phyloP scores from a whole-genome alignment of 805 yeast genomes.

The Saccharomyces cerevisiae region DNA sequence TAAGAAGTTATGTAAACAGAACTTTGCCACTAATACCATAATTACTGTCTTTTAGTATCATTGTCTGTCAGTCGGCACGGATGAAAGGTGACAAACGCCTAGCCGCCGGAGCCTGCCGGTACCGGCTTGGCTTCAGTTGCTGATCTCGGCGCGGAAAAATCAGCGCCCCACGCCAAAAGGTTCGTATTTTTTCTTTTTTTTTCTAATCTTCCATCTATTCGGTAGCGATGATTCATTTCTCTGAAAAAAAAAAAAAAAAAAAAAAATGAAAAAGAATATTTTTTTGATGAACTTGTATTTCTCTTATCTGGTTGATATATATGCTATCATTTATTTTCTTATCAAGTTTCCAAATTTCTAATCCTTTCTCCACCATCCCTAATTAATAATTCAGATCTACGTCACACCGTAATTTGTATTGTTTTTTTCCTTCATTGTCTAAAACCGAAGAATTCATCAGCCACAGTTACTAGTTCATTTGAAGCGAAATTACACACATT shows the following conservation, averaged over 20 bases:
- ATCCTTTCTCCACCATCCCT: background rate
- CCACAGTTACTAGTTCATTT: background rate
- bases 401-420: background rate
- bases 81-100: background rate
- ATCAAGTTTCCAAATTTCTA: background rate
- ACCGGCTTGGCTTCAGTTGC: background rate
- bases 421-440: background rate
- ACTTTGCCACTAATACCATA: background rate
- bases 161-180: background rate
- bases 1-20: background rate
- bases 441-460: background rate
- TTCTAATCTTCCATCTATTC: background rate
- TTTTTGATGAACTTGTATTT: background rate
- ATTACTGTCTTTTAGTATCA: background rate
- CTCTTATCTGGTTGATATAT: background rate
- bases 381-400: background rate
- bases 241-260: background rate
- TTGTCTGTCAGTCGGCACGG: background rate
- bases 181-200: background rate
- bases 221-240: background rate
- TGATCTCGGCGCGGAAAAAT: background rate
- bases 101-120: background rate
- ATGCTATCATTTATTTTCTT: background rate
- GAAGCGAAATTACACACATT: background rate
- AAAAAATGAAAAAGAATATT: background rate